Base-by-base conservation (phyloP, 345 rosid species). In the Eucalyptus shirleyi region DNA sequence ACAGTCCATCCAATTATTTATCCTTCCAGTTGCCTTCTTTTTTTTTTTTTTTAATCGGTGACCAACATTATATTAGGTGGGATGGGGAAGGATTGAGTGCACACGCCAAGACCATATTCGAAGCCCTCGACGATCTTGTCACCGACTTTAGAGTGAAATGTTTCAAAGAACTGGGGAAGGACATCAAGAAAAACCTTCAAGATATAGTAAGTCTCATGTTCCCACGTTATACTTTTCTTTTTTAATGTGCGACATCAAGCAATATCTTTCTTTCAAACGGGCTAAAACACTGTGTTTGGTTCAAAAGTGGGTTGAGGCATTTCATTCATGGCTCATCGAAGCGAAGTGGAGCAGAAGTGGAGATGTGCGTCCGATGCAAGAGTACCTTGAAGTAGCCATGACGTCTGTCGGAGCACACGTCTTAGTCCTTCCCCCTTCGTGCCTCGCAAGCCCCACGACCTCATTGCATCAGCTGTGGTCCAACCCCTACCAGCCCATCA, bases 221-320 rank as follows among this genome's bases (percentile, higher is more conserved):
- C 77, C 32, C 86, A 69, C 83, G 21, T 69, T 12, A 44, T 16
- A 32, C 13, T n/a, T 17, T 19, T 65, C 21, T 18, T 37, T 65
- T 44, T 19, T 12, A 42, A 55, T 65, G 16, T 26, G 34, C 24
- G 18, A 15, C 34, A 17, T 34, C 26, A 1, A 12, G 32, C 4
- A 60, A 28, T 12, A 60, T 59, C 7, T 87, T 3, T 87, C 60
- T 55, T 56, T 40, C 15, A 34, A 55, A 24, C 0, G 40, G n/a
- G 16, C 14, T 21, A 23, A 30, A 34, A 30, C 24, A 21, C 17
- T 32, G 14, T 6, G 49, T 21, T n/a, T 85, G 49, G 59, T 3
- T 88, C 90, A 1, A 49, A 44, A 96, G 98, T 96, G 97, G 98
- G 16, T n/a, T 14, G 96, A 95, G 88, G 90, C 97, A 88, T 96